phyloP scores from a whole-genome alignment of 805 yeast genomes.

The Yarrowia bubula region DNA sequence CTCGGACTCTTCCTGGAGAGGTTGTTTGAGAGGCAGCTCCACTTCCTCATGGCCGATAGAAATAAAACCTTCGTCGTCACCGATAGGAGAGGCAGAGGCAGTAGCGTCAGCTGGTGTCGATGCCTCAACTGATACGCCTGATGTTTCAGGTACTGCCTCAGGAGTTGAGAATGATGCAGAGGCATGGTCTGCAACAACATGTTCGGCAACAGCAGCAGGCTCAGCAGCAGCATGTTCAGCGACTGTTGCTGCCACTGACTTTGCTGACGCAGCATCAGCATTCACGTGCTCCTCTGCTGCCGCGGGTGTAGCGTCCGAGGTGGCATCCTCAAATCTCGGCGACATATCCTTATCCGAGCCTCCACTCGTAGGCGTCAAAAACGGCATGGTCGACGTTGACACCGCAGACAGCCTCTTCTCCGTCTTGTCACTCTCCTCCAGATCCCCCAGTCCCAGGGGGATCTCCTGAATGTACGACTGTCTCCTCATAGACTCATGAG shows the following conservation, averaged over 20 bases:
- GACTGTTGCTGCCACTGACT: no score
- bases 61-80: slow-evolving; percentile 1
- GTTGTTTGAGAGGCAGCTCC: background rate
- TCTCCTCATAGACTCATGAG: slow-evolving; percentile 16
- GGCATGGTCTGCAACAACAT: no score
- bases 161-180: no score
- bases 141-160: background rate
- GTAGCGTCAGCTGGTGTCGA: no score
- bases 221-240: no score
- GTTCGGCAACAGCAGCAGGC: no score
- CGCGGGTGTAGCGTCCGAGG: background rate
- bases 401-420: slow-evolving; percentile 5
- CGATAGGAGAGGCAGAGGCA: background rate
- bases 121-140: slow-evolving; percentile 1
- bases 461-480: slow-evolving; percentile 24
- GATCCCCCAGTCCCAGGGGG: slow-evolving; percentile 11
- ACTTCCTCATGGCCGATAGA: background rate
- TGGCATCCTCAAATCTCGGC: slow-evolving; percentile 2
- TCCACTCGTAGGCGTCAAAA: background rate
- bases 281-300: no score
- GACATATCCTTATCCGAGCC: slow-evolving; percentile 9
- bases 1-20: background rate
- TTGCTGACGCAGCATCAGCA: no score
- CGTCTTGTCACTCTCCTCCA: slow-evolving; percentile 5
- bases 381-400: slow-evolving; percentile 12